Percentiles rank a stretch among this genome's conserved stretches.
These are phyloP conservation scores for Diplosphaera chodatii DNA, from an alignment of 139 green algal genomes.

Conservation along the genomic window DNA sequence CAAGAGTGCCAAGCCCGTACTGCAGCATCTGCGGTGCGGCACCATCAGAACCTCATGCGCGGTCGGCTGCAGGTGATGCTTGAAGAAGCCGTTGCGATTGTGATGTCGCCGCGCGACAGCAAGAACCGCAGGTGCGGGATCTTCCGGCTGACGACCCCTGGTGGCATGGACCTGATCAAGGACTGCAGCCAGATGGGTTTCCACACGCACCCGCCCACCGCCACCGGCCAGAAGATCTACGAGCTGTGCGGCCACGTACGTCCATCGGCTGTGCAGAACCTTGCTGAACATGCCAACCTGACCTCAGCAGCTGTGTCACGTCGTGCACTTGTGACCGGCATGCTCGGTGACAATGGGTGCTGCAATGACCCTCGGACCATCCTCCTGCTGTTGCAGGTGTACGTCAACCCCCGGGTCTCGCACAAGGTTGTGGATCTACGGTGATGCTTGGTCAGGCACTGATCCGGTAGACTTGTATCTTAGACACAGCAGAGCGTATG, in stretches of 20 bases:
- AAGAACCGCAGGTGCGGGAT: constrained; percentile 72
- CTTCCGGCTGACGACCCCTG: constrained; percentile 86
- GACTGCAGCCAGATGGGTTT: constrained; percentile 79
- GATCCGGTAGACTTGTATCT: too few relatives aligned
- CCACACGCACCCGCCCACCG: constrained; percentile 68
- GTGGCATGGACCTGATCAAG: constrained; percentile 82
- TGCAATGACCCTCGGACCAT: too few relatives aligned
- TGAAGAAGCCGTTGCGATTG: constrained; percentile 91
- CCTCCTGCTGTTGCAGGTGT: too few relatives aligned
- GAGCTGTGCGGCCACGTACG: constrained; percentile 83
- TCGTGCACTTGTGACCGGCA: too few relatives aligned
- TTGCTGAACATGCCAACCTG: too few relatives aligned
- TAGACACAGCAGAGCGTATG: too few relatives aligned
- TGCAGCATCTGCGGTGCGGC: too few relatives aligned
- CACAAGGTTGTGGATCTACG: constrained; percentile 85
- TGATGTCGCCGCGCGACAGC: constrained; percentile 81
- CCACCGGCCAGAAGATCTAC: constrained; percentile 79
- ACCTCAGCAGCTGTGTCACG: too few relatives aligned
- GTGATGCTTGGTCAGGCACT: background rate
- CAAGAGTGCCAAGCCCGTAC: too few relatives aligned
- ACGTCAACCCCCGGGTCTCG: constrained; percentile 64
- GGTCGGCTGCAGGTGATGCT: constrained; percentile 95
- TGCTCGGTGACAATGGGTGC: too few relatives aligned
- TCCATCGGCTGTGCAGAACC: too few relatives aligned
- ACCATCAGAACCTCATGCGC: too few relatives aligned